phyloP scores from a whole-genome alignment of 2,329 filamentous ascomycete genomes.

The Madurella mycetomatis region DNA sequence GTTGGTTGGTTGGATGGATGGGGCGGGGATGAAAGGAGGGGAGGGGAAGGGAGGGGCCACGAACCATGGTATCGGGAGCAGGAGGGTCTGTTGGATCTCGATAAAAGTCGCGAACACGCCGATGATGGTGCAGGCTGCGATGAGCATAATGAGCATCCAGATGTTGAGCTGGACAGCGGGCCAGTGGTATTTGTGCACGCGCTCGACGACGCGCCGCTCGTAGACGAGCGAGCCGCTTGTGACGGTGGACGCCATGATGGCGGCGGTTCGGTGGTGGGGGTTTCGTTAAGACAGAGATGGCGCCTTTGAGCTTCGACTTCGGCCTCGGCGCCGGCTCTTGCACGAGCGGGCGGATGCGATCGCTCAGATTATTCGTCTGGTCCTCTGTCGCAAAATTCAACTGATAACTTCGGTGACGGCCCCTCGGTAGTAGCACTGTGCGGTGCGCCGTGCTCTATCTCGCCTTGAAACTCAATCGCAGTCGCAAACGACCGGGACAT shows the following conservation, averaged over 20 bases:
- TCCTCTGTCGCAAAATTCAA: not conserved
- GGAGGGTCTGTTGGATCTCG: slow-evolving; percentile 52
- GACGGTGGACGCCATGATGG: slow-evolving; percentile 35
- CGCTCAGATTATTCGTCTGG: not conserved
- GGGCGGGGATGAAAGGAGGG: not conserved
- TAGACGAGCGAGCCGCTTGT: slow-evolving; percentile 41
- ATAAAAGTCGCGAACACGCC: slow-evolving; percentile 60
- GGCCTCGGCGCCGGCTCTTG: not conserved
- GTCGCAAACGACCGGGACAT: not conserved
- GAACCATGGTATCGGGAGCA: slow-evolving; percentile 57
- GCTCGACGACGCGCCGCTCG: slow-evolving; percentile 38
- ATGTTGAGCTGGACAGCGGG: slow-evolving; percentile 62
- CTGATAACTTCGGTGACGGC: too few relatives aligned
- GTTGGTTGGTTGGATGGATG: slow-evolving; percentile 1
- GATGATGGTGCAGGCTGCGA: slow-evolving; percentile 54
- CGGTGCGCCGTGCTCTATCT: not conserved
- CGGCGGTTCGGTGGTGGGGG: not conserved
- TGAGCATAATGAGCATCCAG: slow-evolving; percentile 63
- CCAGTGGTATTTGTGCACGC: slow-evolving; percentile 62
- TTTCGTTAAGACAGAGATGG: not conserved
- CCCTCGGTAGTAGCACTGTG: not conserved
- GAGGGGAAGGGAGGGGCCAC: slow-evolving; percentile 22
- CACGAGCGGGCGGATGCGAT: not conserved
- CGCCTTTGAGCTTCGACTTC: not conserved
- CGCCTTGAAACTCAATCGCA: not conserved